These are phyloP conservation scores for Geosiphon pyriformis DNA, from an alignment of 192 early-diverging fungal species.

Conservation along the genomic window DNA sequence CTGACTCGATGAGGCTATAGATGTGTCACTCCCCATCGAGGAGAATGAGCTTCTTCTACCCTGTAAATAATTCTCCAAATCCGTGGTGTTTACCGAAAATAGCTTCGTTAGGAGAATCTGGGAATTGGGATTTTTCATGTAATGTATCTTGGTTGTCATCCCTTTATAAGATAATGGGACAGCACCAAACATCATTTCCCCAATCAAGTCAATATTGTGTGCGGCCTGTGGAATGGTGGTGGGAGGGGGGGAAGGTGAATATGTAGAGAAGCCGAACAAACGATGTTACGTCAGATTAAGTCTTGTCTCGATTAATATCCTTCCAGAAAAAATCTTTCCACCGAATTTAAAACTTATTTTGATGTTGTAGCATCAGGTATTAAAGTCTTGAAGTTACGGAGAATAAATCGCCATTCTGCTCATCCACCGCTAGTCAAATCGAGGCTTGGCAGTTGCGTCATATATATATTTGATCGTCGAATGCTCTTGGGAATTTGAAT, in stretches of 20 bases:
- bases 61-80: constrained; percentile 25
- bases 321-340: too few species aligned
- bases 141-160: constrained; percentile 40
- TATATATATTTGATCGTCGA: too few species aligned
- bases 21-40: constrained; percentile 37
- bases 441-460: too few species aligned
- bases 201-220: constrained; percentile 34
- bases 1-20: constrained; percentile 28
- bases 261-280: too few species aligned
- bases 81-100: constrained; percentile 33
- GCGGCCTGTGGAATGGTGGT: background rate
- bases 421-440: background rate
- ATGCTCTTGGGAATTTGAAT: too few species aligned
- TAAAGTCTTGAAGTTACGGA: too few species aligned
- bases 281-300: too few species aligned
- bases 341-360: too few species aligned
- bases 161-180: constrained; percentile 42
- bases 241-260: too few species aligned
- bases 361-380: too few species aligned
- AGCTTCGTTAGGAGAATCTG: constrained; percentile 40
- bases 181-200: constrained; percentile 46
- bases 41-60: constrained; percentile 35
- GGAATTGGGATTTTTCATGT: constrained; percentile 29
- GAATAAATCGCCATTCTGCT: too few species aligned
- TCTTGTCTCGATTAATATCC: too few species aligned